These are phyloP conservation scores for Gastrolobium villosum DNA, from an alignment of 306 rosid genomes.

Conservation along the genomic window DNA sequence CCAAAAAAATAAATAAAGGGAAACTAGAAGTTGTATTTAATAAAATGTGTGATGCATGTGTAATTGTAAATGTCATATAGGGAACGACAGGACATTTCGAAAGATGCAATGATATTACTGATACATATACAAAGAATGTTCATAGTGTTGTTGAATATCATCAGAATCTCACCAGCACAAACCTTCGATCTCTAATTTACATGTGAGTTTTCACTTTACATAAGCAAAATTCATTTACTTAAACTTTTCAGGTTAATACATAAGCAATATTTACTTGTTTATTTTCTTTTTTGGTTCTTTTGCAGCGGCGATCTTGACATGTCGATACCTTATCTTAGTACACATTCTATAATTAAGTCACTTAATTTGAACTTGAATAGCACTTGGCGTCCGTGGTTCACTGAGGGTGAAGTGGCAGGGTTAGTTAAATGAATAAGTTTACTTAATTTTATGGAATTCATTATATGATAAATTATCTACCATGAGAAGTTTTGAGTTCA, in stretches of 20 bases:
- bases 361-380: slow-evolving; percentile 41
- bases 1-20: background rate
- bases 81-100: slow-evolving; percentile 40
- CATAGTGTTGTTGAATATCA: slow-evolving; percentile 44
- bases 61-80: background rate
- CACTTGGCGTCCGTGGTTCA: slow-evolving; percentile 50
- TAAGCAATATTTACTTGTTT: background rate
- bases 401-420: slow-evolving; percentile 53
- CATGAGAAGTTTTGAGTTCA: background rate
- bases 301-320: slow-evolving; percentile 49
- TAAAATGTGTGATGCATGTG: background rate
- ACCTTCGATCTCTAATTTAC: slow-evolving; percentile 41
- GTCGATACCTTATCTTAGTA: slow-evolving; percentile 12
- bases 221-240: too few relatives aligned
- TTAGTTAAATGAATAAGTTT: slow-evolving; percentile 14
- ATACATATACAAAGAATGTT: background rate
- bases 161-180: slow-evolving; percentile 24
- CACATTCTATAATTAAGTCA: slow-evolving; percentile 44
- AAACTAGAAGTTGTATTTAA: background rate
- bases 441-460: background rate
- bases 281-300: background rate
- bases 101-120: background rate
- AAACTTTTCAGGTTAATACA: background rate
- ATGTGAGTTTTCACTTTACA: slow-evolving; percentile 12
- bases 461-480: background rate